Conservation (phyloP, 2,329 filamentous ascomycete genomes). For the Venturia oleaginea region DNA sequence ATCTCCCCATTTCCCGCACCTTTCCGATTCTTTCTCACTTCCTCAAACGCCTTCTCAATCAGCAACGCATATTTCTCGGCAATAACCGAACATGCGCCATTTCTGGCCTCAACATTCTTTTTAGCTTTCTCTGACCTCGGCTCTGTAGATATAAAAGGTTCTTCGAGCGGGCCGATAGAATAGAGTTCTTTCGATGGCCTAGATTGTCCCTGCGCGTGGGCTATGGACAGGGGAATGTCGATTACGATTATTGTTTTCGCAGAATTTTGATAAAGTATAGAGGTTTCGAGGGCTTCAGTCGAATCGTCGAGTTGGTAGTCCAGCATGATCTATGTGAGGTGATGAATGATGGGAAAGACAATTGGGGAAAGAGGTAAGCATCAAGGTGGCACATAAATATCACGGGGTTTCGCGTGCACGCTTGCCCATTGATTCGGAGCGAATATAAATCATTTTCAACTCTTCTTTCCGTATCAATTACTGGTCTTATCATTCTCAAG, state of each 20-base stretch:
- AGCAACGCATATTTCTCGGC: constrained; percentile 27
- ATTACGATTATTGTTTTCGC: constrained; percentile 47
- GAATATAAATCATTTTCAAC: too few relatives aligned
- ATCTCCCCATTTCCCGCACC: neutral
- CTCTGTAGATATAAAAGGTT: constrained; percentile 47
- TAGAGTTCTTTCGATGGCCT: constrained; percentile 33
- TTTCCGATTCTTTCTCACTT: constrained; percentile 18
- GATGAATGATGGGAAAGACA: neutral
- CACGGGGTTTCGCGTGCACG: neutral
- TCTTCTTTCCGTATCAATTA: neutral
- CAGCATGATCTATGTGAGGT: neutral
- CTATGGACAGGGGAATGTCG: constrained; percentile 62
- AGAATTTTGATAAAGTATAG: constrained; percentile 46
- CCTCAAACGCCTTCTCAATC: constrained; percentile 32
- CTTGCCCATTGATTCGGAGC: too few relatives aligned
- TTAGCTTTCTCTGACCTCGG: constrained; percentile 41
- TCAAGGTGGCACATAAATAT: neutral
- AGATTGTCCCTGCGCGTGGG: constrained; percentile 50
- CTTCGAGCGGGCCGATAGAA: constrained; percentile 36
- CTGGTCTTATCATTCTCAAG: too few relatives aligned
- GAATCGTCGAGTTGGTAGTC: neutral
- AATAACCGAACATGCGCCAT: constrained; percentile 24
- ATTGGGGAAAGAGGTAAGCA: neutral
- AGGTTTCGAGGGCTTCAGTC: neutral
- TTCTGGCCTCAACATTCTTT: constrained; percentile 25